A percentile compares a stretch with the other conserved stretches of the same genome.
Conservation (phyloP, 495 filamentous ascomycete genomes). For the Saxophila tyrrhenica region DNA sequence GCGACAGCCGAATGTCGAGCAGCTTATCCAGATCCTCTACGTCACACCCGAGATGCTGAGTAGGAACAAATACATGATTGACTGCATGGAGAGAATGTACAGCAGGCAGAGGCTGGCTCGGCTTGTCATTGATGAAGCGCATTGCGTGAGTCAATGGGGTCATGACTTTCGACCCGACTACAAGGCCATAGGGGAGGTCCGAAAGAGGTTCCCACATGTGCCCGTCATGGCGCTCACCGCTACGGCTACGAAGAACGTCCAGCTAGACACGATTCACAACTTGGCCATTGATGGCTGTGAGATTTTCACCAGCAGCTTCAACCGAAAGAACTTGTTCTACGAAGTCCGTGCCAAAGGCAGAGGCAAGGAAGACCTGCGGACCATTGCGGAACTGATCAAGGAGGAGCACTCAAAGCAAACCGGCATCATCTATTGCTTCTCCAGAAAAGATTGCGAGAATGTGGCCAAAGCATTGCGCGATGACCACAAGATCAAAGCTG, state of each 20-base stretch:
- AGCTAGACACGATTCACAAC: slow-evolving; percentile 78
- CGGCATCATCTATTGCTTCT: slow-evolving; percentile 92
- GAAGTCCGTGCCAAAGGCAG: slow-evolving; percentile 53
- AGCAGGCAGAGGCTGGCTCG: slow-evolving; percentile 59
- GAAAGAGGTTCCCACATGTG: slow-evolving; percentile 57
- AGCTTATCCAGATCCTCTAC: slow-evolving; percentile 72
- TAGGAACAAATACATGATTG: slow-evolving; percentile 55
- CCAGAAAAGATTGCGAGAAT: slow-evolving; percentile 69
- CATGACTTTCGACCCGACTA: slow-evolving; percentile 98
- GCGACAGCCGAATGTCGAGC: slow-evolving; percentile 49
- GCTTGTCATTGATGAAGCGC: slow-evolving; percentile 93
- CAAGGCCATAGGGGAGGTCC: slow-evolving; percentile 65
- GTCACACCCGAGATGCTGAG: slow-evolving; percentile 94
- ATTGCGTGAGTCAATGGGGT: slow-evolving; percentile 98
- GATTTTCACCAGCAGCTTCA: slow-evolving; percentile 81
- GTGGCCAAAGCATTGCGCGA: slow-evolving; percentile 56
- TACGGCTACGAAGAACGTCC: slow-evolving; percentile 87
- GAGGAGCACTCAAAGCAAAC: slow-evolving; percentile 52
- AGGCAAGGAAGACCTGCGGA: slow-evolving; percentile 47
- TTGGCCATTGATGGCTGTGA: slow-evolving; percentile 67
- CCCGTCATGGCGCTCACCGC: slow-evolving; percentile 92
- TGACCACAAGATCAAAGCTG: slow-evolving; percentile 54
- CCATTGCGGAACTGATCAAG: slow-evolving; percentile 63
- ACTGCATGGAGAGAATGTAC: slow-evolving; percentile 52
- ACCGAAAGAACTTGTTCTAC: slow-evolving; percentile 82